Conservation (phyloP, 495 filamentous ascomycete genomes). For the Xylaria flabelliformis region DNA sequence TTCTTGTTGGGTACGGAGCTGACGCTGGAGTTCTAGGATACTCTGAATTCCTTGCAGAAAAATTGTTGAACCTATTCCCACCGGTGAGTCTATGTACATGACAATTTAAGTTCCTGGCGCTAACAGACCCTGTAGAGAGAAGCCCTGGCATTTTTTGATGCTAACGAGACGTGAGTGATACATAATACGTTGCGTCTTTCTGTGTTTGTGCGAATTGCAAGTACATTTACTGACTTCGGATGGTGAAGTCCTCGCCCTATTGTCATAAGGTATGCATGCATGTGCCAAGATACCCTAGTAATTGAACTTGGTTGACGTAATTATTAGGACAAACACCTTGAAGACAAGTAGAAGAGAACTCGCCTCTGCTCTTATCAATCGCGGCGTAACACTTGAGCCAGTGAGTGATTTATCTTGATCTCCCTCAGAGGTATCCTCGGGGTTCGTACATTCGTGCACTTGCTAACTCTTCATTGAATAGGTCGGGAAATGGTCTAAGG, state of each 20-base stretch:
- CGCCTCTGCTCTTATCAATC: conserved; percentile 94
- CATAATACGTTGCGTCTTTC: not conserved
- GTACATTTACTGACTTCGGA: conserved; percentile 54
- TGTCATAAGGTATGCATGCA: conserved; percentile 26
- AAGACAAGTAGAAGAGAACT: conserved; percentile 90
- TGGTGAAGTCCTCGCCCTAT: conserved; percentile 25
- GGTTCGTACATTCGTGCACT: not conserved
- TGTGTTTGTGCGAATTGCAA: not conserved
- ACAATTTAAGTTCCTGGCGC: not conserved
- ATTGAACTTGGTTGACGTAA: conserved; percentile 16
- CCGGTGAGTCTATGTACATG: conserved; percentile 48
- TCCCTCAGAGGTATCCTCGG: not conserved
- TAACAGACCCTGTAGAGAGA: conserved; percentile 58
- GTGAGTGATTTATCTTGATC: conserved; percentile 49
- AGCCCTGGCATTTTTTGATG: conserved; percentile 98
- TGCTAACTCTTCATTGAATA: conserved; percentile 9
- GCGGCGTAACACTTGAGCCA: conserved; percentile 93
- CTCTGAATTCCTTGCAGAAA: conserved; percentile 81
- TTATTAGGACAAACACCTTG: conserved; percentile 88
- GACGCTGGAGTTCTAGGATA: conserved; percentile 70
- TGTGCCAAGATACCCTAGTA: not conserved
- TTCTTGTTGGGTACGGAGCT: not conserved
- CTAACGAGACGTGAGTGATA: conserved; percentile 74
- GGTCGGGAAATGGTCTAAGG: conserved; percentile 93
- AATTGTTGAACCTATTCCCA: conserved; percentile 88